Percentiles rank a stretch among this genome's conserved stretches.
Conservation (phyloP, 2,329 filamentous ascomycete species). For the Colletotrichum nymphaeae region DNA sequence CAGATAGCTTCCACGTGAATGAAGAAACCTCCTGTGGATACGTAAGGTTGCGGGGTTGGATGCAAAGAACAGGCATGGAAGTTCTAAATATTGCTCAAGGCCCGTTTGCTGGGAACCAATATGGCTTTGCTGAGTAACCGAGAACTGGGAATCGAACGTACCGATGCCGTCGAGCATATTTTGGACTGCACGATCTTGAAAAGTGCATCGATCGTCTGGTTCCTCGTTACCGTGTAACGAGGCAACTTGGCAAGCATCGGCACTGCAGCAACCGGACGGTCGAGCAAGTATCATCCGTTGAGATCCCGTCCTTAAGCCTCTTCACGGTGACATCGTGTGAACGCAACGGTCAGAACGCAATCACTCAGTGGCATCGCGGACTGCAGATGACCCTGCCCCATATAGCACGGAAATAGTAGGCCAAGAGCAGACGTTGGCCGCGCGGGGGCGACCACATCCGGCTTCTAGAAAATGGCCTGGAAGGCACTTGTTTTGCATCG, state of each 20-base stretch:
- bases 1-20: background rate
- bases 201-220: background rate
- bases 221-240: background rate
- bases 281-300: constrained; percentile 1
- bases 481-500: background rate
- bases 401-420: background rate
- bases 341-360: background rate
- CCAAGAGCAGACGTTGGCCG: background rate
- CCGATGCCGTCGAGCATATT: background rate
- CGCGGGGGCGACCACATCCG: background rate
- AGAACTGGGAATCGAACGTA: background rate
- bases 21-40: background rate
- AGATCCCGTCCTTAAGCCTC: background rate
- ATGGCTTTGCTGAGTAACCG: background rate
- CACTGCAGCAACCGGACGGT: background rate
- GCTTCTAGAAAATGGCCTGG: constrained; percentile 11
- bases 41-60: background rate
- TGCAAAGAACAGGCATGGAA: background rate
- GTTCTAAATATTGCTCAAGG: background rate
- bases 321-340: constrained; percentile 4
- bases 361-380: background rate
- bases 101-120: background rate
- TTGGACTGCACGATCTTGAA: background rate
- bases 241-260: background rate
- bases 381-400: background rate